Base-by-base conservation (phyloP, 129 eudicot genomes). In the Glebionis coronaria region DNA sequence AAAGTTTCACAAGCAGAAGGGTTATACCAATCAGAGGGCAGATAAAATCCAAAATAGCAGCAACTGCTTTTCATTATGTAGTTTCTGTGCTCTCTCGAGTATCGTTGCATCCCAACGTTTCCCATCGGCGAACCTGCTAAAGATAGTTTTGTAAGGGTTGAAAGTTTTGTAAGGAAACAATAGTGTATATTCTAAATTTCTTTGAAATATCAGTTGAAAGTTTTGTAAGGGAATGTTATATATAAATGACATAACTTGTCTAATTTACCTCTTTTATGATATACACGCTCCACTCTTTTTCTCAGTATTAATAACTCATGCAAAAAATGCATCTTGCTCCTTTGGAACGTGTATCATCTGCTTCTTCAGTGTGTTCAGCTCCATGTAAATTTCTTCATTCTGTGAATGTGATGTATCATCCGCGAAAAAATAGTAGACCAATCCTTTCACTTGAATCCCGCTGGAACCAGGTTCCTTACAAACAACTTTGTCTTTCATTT, bases 1-100 rank as follows among this genome's bases (percentile, higher is more conserved):
- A 68, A 60, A 75, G 74, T 46, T 56, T 25, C 14, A 65, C 71
- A 44, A 71, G 66, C 75, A 75, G 69, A 70, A 68, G 84, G 75
- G 74, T 73, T 2, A n/a, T 83, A 44, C 88, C 88, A 5, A 75
- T 62, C 72, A 82, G 95, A 47, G 95, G 95, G 4, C 91, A 80
- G 63, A 76, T 84, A 46, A 88, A 84, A 58, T 69, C 71, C 14
- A 75, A 65, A 62, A 84, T 88, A 42, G 95, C 88, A 21, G 60
- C 88, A 38, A 77, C 60, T 9, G 91, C 82, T 61, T 76, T 85
- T 50, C 91, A 78, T 71, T 75, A 87, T 40, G 74, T 83, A 23
- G 71, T 61, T 68, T 73, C 82, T 9, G 56, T 76, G 56, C 40
- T 83, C 38, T 59, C 82, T 5, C 64, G 70, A 45, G 63, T 70